Evolutionary conservation across 2,329 filamentous ascomycete genomes (phyloP), one percentile per base, ranked within the genome.

Genomic region (Sphaerulina musiva): DNA sequence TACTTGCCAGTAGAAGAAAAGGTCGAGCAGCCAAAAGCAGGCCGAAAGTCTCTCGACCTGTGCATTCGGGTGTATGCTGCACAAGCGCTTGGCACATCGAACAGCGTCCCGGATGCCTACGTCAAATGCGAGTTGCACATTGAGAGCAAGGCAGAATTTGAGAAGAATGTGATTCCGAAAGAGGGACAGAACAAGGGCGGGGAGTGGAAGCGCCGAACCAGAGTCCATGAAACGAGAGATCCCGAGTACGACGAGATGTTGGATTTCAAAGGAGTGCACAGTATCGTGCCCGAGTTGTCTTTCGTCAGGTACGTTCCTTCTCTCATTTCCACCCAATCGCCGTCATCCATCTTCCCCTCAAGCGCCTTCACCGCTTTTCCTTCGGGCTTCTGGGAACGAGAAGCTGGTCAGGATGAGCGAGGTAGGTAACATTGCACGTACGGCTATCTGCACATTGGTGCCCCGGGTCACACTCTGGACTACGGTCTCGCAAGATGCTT

Each of bases 91-190:
- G 80, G 87, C 31, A 69, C 73, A 1, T 75, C 76, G 31, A 78
- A 79, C 58, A 73, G 74, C 31, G 75, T 76, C 20, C 79, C 77
- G 57, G 81, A 83, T 39, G 89, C 89, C 1, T 81, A 87, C 55
- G 80, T 95, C 63, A 89, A 86, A 67, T 85, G 85, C 59, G 86
- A 93, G 68, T 72, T 96, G 52, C 89, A 95, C 69, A 82, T 91
- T 12, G 89, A 93, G 66, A 86, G 76, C 53, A 73, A 73, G n/a
- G 75, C 77, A 50, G 76, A 80, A 58, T 71, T 72, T 4, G 69
- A 70, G 7, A 68, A 70, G 1, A 71, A 71, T 46, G 65, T 66
- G 5, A 66, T 76, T 14, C 72, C 69, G 36, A 78, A 77, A 45
- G 74, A 74, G 20, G 73, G 75, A 5, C 74, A 77, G 58, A 74